Evolutionary conservation across 257 asterid genomes (phyloP).

Genomic region (Solanum chmielewskii): DNA sequence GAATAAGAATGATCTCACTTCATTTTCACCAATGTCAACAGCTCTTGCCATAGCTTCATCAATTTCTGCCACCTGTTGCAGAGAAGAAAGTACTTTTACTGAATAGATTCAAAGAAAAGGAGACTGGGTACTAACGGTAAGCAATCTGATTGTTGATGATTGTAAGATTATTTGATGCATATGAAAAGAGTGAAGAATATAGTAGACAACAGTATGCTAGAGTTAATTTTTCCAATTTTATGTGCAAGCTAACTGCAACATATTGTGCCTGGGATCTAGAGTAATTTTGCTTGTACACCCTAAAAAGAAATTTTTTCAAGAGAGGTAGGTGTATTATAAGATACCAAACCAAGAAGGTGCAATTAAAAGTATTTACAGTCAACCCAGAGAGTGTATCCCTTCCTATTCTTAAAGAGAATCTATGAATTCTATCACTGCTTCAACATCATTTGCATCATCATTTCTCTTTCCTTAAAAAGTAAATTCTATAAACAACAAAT

Average conservation of each 20-base stretch:
- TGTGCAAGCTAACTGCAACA: background rate
- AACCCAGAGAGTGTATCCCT: background rate
- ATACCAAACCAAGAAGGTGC: background rate
- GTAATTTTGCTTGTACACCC: background rate
- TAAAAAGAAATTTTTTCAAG: background rate
- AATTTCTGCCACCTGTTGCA: conserved; percentile 55
- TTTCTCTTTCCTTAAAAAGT: background rate
- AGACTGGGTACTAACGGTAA: background rate
- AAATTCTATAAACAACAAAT: background rate
- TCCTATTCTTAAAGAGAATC: background rate
- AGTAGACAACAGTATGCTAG: background rate
- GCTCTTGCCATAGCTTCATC: conserved; percentile 96
- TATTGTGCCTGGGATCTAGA: background rate
- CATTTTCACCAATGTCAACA: conserved; percentile 92
- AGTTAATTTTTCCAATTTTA: background rate
- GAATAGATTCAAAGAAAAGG: background rate
- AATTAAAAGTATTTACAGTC: background rate
- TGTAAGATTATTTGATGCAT: background rate
- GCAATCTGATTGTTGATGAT: background rate
- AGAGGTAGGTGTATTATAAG: background rate
- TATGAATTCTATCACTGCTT: background rate
- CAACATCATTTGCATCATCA: background rate
- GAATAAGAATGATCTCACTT: conserved; percentile 34
- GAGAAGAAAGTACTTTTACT: conserved; percentile 8
- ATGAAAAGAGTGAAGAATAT: background rate